phyloP scores from a whole-genome alignment of 2,329 filamentous ascomycete species.

The Hypoxylon sp. region DNA sequence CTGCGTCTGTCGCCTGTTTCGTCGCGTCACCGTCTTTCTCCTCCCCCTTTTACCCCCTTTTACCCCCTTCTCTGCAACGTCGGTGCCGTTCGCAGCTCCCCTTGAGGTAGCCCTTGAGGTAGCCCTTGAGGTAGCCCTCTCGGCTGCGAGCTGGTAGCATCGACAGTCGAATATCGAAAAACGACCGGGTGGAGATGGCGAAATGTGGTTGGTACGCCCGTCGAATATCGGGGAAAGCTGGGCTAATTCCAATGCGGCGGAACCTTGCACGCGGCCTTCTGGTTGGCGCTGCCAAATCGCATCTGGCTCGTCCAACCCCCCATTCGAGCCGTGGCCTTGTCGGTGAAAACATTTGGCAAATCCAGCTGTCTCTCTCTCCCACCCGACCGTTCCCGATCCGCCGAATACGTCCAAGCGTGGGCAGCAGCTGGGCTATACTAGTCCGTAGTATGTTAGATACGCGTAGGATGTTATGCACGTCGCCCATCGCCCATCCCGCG shows the following conservation, averaged over 20 bases:
- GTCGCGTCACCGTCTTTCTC: neutral
- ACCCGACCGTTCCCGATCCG: slow-evolving; percentile 32
- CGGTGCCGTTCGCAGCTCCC: slow-evolving; percentile 15
- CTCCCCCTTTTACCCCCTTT: slow-evolving; percentile 3
- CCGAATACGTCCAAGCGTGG: slow-evolving; percentile 13
- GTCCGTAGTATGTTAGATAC: no score
- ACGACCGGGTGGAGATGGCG: slow-evolving; percentile 25
- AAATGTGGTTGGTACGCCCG: slow-evolving; percentile 28
- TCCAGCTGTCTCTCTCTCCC: slow-evolving; percentile 17
- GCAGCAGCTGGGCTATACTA: slow-evolving; percentile 8
- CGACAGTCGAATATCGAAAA: slow-evolving; percentile 26
- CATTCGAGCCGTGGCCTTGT: slow-evolving; percentile 11
- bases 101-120: no score
- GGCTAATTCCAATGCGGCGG: slow-evolving; percentile 31
- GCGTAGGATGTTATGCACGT: no score
- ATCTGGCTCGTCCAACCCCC: slow-evolving; percentile 17
- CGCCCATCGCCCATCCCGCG: slow-evolving; percentile 22
- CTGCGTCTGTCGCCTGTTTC: neutral
- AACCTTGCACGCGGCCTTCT: slow-evolving; percentile 28
- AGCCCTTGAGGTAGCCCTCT: no score
- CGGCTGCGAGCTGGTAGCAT: slow-evolving; percentile 20
- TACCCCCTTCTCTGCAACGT: slow-evolving; percentile 6
- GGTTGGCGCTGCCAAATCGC: slow-evolving; percentile 31
- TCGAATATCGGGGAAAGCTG: slow-evolving; percentile 22
- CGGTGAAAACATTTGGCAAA: slow-evolving; percentile 35